Conservation (phyloP, 495 filamentous ascomycete genomes). For the Rostrohypoxylon terebratum region DNA sequence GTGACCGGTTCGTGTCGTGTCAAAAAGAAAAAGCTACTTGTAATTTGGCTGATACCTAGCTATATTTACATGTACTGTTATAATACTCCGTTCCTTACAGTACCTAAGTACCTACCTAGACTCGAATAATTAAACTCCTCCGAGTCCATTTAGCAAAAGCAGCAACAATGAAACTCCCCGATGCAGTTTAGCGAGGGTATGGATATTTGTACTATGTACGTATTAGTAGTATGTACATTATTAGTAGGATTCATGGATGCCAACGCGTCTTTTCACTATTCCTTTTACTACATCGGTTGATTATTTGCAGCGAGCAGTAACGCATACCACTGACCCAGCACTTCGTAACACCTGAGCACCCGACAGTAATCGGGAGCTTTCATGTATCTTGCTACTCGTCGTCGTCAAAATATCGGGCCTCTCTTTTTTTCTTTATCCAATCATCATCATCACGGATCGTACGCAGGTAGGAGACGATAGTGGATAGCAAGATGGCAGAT, state of each 20-base stretch:
- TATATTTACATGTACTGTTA: not conserved
- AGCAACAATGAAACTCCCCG: constrained; percentile 30
- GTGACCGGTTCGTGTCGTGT: constrained; percentile 44
- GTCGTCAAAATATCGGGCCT: not conserved
- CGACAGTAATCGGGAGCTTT: constrained; percentile 13
- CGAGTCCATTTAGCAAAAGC: constrained; percentile 31
- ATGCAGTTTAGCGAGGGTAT: constrained; percentile 27
- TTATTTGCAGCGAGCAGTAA: not conserved
- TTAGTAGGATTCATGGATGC: constrained; percentile 1
- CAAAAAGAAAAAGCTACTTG: constrained; percentile 30
- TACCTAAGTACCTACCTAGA: constrained; percentile 7
- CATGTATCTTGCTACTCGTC: constrained; percentile 13
- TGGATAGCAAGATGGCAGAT: not conserved
- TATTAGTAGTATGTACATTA: no score
- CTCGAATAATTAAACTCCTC: constrained; percentile 25
- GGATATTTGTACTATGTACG: no score
- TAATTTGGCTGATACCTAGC: not conserved
- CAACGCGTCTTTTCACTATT: constrained; percentile 12
- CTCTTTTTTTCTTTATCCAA: constrained; percentile 10
- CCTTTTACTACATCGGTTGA: constrained; percentile 5
- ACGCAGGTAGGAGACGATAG: not conserved
- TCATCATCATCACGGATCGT: constrained; percentile 1
- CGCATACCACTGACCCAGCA: not conserved
- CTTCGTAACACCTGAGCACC: no score
- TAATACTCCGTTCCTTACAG: constrained; percentile 18